Conservation (phyloP, 2,329 filamentous ascomycete genomes). For the Neurospora sp. region DNA sequence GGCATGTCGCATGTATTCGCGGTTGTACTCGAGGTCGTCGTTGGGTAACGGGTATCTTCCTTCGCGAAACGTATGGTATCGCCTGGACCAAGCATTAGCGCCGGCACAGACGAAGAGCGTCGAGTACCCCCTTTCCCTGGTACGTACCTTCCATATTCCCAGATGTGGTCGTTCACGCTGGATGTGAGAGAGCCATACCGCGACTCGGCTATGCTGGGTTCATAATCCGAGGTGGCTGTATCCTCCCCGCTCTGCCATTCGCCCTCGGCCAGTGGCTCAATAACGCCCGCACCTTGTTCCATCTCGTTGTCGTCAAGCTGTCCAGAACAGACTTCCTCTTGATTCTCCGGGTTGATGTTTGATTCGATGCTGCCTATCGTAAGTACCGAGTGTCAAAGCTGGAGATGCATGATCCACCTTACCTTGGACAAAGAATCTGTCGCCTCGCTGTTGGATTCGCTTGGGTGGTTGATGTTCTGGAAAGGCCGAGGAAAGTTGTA, state of each 20-base stretch:
- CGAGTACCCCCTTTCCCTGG: conserved; percentile 20
- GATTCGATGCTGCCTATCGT: background rate
- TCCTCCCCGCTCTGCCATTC: conserved; percentile 4
- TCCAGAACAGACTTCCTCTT: background rate
- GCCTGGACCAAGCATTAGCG: conserved; percentile 21
- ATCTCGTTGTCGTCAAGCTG: conserved; percentile 5
- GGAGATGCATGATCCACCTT: background rate
- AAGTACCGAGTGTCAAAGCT: background rate
- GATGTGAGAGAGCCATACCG: conserved; percentile 19
- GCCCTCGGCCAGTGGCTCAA: conserved; percentile 12
- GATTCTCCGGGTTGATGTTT: background rate
- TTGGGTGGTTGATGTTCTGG: background rate
- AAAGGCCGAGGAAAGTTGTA: background rate
- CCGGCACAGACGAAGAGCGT: background rate
- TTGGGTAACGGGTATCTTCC: conserved; percentile 43
- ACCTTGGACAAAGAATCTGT: background rate
- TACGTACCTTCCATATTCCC: conserved; percentile 20
- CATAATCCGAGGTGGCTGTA: conserved; percentile 19
- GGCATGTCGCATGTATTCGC: conserved; percentile 39
- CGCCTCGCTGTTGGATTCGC: background rate
- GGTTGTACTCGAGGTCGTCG: conserved; percentile 39
- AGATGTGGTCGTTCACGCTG: conserved; percentile 19
- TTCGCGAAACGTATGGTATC: conserved; percentile 38
- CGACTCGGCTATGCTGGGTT: conserved; percentile 14
- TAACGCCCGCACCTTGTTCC: conserved; percentile 13